Conservation (phyloP, 768 basidiomycete species). For the Boletus barrowsii region DNA sequence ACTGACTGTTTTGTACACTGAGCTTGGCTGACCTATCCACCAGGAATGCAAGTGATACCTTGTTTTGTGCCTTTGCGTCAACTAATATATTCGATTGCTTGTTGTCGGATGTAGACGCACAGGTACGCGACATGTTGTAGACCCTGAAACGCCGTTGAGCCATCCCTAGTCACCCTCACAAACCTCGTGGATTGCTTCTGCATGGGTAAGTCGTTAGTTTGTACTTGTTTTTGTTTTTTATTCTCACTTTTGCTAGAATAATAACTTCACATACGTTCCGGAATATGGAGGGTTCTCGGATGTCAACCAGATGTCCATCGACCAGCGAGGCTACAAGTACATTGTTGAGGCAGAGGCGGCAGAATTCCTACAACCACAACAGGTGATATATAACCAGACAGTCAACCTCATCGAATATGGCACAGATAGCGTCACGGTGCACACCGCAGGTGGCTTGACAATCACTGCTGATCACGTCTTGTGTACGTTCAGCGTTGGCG, state of each 20-base stretch:
- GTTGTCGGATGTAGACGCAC: constrained; percentile 17
- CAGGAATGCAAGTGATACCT: constrained; percentile 28
- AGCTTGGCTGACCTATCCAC: constrained; percentile 1
- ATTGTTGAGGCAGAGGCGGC: constrained; percentile 55
- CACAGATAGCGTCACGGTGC: constrained; percentile 46
- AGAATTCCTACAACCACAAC: constrained; percentile 45
- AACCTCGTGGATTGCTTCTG: constrained; percentile 58
- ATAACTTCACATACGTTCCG: constrained; percentile 57
- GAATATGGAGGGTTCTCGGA: constrained; percentile 57
- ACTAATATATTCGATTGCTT: constrained; percentile 3
- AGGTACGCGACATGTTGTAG: constrained; percentile 14
- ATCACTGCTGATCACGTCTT: constrained; percentile 56
- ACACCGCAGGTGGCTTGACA: constrained; percentile 39
- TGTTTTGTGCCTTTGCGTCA: not conserved
- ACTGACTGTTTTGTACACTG: not conserved
- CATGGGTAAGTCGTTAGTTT: constrained; percentile 44
- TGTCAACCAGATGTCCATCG: constrained; percentile 51
- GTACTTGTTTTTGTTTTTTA: not conserved
- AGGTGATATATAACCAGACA: constrained; percentile 48
- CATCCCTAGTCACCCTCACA: constrained; percentile 56
- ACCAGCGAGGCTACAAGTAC: constrained; percentile 61
- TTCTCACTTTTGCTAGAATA: constrained; percentile 39
- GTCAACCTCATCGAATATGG: constrained; percentile 48
- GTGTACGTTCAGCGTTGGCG: constrained; percentile 67
- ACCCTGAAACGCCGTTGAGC: constrained; percentile 16